Base-by-base conservation (phyloP, 202 grass and related monocot genomes). In the Bolboschoenoplectus hybrid region DNA sequence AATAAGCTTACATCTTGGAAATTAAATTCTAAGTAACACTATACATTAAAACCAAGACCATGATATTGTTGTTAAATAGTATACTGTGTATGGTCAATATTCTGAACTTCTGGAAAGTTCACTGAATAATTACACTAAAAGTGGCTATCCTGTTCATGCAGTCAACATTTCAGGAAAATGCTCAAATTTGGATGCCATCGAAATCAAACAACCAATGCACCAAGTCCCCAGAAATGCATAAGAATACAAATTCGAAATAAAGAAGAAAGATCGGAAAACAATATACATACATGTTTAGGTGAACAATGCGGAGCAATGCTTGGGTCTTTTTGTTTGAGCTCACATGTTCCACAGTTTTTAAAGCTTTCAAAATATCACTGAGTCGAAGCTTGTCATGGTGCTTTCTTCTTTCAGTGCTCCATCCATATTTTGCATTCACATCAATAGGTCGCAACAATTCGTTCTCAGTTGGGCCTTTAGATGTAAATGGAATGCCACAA, bases 201-300 rank as follows among this genome's bases (percentile, higher is more conserved):
- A 26, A 26, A 26, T 26, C 26, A 26, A 26, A 26, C 26, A 26
- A 26, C 26, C 26, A 26, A 26, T 26, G 26, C 26, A 26, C 26
- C 26, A 26, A 26, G 26, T 26, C 26, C 26, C 26, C 26, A 26
- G 26, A 26, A 26, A 26, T 26, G 26, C 26, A 26, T 26, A 26
- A 26, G 26, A 26, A 26, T 26, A 26, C 26, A 26, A 55, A 50
- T 50, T 7, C 9, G 83, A 14, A 16, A 51, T 39, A 9, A 36
- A 74, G 63, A 73, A 80, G 26, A 26, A 74, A 64, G 34, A 64
- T 64, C 4, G 38, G 73, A 47, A 58, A 58, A 52, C 43, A 50
- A 67, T 53, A 68, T 55, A 90, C 88, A 44, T 95, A 97, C 95
- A 97, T 97, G 90, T 95, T 97, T 38, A 95, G 84, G 85, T 87